phyloP scores from a whole-genome alignment of 192 early-diverging fungal genomes.

The Coemansia sp. region DNA sequence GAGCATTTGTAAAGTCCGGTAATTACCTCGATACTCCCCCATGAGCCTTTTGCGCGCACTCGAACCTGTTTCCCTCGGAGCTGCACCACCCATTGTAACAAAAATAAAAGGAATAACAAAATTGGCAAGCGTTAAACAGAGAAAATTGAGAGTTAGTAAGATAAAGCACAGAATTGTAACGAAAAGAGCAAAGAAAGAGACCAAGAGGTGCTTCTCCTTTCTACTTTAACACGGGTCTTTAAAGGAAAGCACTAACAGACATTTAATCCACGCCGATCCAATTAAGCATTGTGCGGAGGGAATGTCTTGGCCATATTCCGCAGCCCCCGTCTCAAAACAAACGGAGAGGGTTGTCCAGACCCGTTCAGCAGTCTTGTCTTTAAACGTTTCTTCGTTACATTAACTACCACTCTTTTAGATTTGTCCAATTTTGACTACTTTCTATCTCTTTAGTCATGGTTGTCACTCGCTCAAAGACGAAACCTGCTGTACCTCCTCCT shows the following conservation, averaged over 20 bases:
- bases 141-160: neutral
- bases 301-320: no score
- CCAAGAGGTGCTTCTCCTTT: no score
- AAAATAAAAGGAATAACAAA: neutral
- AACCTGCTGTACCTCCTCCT: neutral
- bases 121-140: neutral
- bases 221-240: no score
- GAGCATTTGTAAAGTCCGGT: neutral
- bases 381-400: no score
- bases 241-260: no score
- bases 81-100: neutral
- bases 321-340: no score
- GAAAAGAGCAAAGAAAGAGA: neutral
- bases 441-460: neutral
- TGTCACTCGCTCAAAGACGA: slow-evolving; percentile 5
- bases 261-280: no score
- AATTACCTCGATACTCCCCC: slow-evolving; percentile 36
- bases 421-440: neutral
- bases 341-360: no score
- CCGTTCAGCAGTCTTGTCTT: no score
- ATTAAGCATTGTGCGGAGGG: no score
- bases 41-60: slow-evolving; percentile 28
- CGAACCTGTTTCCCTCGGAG: neutral
- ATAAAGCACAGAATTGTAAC: neutral
- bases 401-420: neutral